Base-by-base conservation (phyloP, 2,329 filamentous ascomycete species). In the Xylariaceae sp. region DNA sequence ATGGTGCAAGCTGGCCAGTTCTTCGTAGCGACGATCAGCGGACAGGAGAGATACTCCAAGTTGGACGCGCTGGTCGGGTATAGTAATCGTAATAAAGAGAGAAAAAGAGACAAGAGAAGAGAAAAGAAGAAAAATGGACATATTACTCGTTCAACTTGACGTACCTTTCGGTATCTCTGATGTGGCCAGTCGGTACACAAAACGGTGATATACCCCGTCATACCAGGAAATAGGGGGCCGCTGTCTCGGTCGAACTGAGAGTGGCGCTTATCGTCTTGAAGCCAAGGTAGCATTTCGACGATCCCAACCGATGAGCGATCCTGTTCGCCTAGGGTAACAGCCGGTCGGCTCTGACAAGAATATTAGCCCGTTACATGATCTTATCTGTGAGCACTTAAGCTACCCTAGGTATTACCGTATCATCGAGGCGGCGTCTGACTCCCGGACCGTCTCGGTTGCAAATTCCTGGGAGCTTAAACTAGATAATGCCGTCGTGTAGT, bases 1-100 rank as follows among this genome's bases (percentile, higher is more conserved):
- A 92, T 67, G 88, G 87, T 9, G 81, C 82, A 48, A 89, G 90
- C 69, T 97, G 92, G 92, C 89, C 92, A 39, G 89, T 94, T 4
- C 75, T 97, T 69, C 83, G 90, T 61, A 88, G 86, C 60, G 90
- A 94, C 68, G 91, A 96, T 66, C 75, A 77, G 58, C 71, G 75
- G 61, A 84, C 80, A 8, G 83, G 83, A 4, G 89, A 96, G 77
- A 96, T 96, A 68, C 85, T 97, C 65, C 94, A 99, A 76, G 81
- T 95, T 64, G 94, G 94, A 11, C 82, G 86, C 65, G 92, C 94
- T 54, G 91, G 88, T 39, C 79, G 82, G 59, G 79, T 78, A 58
- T 82, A 70, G 41, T 41, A 23, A 50, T 15, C 7, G 9, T n/a
- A n/a, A 50, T 13, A 44, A 15, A 51, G 15, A 45, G 35, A 45